Evolutionary conservation across 176 grass and related monocot genomes (phyloP).

Genomic region (Aegilops longissima): DNA sequence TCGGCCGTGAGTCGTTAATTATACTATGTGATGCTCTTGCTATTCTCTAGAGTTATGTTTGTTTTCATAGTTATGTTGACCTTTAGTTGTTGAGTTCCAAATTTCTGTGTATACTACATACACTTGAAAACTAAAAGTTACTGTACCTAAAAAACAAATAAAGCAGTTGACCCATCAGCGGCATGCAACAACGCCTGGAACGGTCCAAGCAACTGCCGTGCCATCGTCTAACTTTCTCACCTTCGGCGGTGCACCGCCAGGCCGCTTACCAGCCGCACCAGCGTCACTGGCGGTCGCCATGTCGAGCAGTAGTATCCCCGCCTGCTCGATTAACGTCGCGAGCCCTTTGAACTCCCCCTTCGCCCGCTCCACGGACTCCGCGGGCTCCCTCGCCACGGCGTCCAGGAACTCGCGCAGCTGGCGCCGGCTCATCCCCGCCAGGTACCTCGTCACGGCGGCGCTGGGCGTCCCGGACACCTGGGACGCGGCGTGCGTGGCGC

Average conservation of each 20-base stretch:
- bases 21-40: no score
- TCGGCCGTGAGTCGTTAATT: no score
- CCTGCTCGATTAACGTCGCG: slow-evolving; percentile 30
- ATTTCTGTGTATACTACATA: no score
- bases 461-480: background rate
- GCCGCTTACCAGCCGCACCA: background rate
- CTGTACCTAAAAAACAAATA: no score
- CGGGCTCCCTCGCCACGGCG: background rate
- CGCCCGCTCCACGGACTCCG: background rate
- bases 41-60: no score
- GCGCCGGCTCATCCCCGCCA: background rate
- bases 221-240: background rate
- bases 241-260: background rate
- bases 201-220: background rate
- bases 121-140: no score
- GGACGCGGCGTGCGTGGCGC: slow-evolving; percentile 16
- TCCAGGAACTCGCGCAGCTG: background rate
- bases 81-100: no score
- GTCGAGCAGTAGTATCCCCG: slow-evolving; percentile 8
- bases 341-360: background rate
- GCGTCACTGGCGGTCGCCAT: background rate
- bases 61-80: no score
- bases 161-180: background rate
- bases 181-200: background rate
- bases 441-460: background rate